Conservation (phyloP, 805 yeast genomes). For the Wickerhamomyces chambardii region DNA sequence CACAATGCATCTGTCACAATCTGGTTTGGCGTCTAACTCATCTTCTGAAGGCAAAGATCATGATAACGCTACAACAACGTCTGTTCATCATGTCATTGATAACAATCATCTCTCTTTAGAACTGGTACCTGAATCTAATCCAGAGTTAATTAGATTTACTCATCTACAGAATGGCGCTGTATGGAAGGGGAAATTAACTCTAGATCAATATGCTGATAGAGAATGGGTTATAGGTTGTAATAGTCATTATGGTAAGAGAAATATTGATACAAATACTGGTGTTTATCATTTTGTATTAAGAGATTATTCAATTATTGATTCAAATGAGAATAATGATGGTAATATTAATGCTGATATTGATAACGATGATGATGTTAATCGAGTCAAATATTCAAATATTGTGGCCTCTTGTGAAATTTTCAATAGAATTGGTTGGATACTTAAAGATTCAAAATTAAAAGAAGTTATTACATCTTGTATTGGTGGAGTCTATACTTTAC, state of each 20-base stretch:
- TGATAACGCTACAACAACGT: too few relatives aligned
- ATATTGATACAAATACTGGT: conserved; percentile 13
- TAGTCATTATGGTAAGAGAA: conserved; percentile 17
- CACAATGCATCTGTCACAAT: too few relatives aligned
- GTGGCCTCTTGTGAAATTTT: conserved; percentile 33
- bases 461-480: conserved; percentile 30
- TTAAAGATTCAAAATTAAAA: conserved; percentile 17
- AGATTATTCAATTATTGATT: conserved; percentile 14
- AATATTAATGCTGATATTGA: conserved; percentile 15
- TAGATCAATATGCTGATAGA: conserved; percentile 27
- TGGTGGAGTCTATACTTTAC: conserved; percentile 53
- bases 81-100: too few relatives aligned
- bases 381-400: too few relatives aligned
- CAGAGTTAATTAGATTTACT: conserved; percentile 18
- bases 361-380: too few relatives aligned
- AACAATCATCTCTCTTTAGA: too few relatives aligned
- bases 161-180: conserved; percentile 22
- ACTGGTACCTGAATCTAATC: too few relatives aligned
- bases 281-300: conserved; percentile 25
- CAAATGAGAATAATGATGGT: conserved; percentile 2
- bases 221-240: conserved; percentile 21
- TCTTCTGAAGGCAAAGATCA: too few relatives aligned
- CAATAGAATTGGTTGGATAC: conserved; percentile 24
- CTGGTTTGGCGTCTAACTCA: too few relatives aligned
- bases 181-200: conserved; percentile 25